Evolutionary conservation across 2,329 filamentous ascomycete genomes (phyloP), one percentile per base, ranked within the genome.

Genomic region (Dichotomopilus funicola): DNA sequence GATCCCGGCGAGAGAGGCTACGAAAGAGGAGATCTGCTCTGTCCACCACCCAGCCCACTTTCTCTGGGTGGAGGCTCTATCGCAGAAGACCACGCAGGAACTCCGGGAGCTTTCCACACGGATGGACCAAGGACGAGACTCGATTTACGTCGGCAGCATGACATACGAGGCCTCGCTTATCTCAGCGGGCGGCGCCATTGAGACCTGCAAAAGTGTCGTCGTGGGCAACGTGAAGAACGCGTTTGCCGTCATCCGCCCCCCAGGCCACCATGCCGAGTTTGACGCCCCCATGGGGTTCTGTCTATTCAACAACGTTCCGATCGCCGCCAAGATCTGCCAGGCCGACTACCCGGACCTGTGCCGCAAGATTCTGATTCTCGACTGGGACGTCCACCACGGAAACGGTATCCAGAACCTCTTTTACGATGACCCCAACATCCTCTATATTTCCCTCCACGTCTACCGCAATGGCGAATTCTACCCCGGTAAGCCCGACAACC

Each of bases 371-470:
- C 72, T 99, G 54, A 94, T 99, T 62, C 76, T 99, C 6, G 94
- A 99, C 68, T 99, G 94, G 89, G 89, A 86, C 67, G 87, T 85
- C 10, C 83, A 86, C 58, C 83, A 86, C 62, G 88, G 94, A 54
- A 99, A 99, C 68, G 94, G 94, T 9, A 88, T 95, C 34, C 94
- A 99, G 67, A 91, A 96, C 66, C 92, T 95, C 50, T 97, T 97
- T 65, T 97, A 97, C 68, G 78, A 91, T 40, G 89, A 99, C 64
- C 89, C 92, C 0, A 96, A 96, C 64, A 86, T 99, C 13, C 81
- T 99, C 2, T 99, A 99, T 70, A 90, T 99, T 53, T 99, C 94
- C 0, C 73, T 96, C 6, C 94, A 99, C 65, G 91, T 97, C 27
- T 94, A 94, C 66, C 79, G 84, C 56, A 82, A 89, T 60, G 92